Conservation (phyloP, 169 alveolate genomes). For the Cryptosporidium sp. region DNA sequence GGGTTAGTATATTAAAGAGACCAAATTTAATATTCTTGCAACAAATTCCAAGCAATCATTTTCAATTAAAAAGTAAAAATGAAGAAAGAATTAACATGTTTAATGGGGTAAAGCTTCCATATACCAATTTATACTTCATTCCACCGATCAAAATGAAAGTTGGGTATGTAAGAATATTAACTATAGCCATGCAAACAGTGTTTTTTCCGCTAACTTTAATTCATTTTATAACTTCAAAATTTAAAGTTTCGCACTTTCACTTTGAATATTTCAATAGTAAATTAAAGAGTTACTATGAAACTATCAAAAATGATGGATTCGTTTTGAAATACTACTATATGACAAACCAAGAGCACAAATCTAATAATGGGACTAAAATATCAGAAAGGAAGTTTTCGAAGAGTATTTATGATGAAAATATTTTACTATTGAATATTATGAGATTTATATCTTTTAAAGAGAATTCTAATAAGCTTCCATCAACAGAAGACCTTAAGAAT, state of each 20-base stretch:
- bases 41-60: slow-evolving; percentile 19
- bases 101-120: slow-evolving; percentile 25
- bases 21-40: slow-evolving; percentile 49
- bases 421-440: slow-evolving; percentile 15
- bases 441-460: slow-evolving; percentile 20
- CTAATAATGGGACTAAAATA: neutral
- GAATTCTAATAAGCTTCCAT: slow-evolving; percentile 7
- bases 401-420: slow-evolving; percentile 34
- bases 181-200: slow-evolving; percentile 35
- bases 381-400: slow-evolving; percentile 29
- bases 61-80: neutral
- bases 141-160: slow-evolving; percentile 35
- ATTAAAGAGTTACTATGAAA: slow-evolving; percentile 36
- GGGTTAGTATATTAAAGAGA: slow-evolving; percentile 45
- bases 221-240: slow-evolving; percentile 48
- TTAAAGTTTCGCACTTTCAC: slow-evolving; percentile 41
- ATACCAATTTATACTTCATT: slow-evolving; percentile 5
- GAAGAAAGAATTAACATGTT: slow-evolving; percentile 7
- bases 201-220: slow-evolving; percentile 40
- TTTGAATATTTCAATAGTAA: slow-evolving; percentile 40
- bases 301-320: neutral
- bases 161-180: slow-evolving; percentile 49
- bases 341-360: neutral
- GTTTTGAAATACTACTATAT: slow-evolving; percentile 34
- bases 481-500: slow-evolving; percentile 7